Evolutionary conservation across 768 basidiomycete genomes (phyloP), one percentile per base, ranked within the genome.

Genomic region (Crepidotus variabilis): DNA sequence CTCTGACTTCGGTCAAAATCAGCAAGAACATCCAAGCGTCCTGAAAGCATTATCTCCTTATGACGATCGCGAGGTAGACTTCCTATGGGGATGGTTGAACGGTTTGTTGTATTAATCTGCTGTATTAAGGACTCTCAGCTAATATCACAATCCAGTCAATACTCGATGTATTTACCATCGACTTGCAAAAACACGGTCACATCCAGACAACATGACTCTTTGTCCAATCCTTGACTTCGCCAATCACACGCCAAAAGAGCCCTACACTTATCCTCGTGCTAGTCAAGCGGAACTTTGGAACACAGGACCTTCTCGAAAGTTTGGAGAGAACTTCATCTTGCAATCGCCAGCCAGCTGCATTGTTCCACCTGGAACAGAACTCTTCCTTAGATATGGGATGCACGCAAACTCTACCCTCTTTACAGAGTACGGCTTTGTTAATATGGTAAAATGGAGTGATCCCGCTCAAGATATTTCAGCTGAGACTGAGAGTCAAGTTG

Each of bases 171-270:
- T 98, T 20, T 94, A 84, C 69, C 82, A 85, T 66, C 85, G 81
- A 57, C 69, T 86, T 45, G 80, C 75, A 60, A 63, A 71, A 24
- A 65, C 70, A 16, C 75, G 70, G 50, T 76, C 79, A 10, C 77
- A 86, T 62, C 77, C 82, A 24, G 83, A 93, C 67, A 94, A 96
- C 65, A 71, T 94, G 57, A 91, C 94, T 0, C 77, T 98, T 56
- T 91, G 90, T 58, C 96, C 96, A 8, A 77, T 97, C 33, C 76
- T 97, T 52, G 96, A 98, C 72, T 88, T 98, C 59, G 92, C 92
- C 13, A 97, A 97, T 62, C 94, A 97, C 61, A 74, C 75, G 2
- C 60, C 73, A 39, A 51, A 65, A 34, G 66, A 67, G 39, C 71
- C 77, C 9, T 73, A 76, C 55, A 79, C 82, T 72, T 67, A 61